Evolutionary conservation across 768 basidiomycete genomes (phyloP), one percentile per base, ranked within the genome.

Genomic region (Leucocoprinus leucothites): DNA sequence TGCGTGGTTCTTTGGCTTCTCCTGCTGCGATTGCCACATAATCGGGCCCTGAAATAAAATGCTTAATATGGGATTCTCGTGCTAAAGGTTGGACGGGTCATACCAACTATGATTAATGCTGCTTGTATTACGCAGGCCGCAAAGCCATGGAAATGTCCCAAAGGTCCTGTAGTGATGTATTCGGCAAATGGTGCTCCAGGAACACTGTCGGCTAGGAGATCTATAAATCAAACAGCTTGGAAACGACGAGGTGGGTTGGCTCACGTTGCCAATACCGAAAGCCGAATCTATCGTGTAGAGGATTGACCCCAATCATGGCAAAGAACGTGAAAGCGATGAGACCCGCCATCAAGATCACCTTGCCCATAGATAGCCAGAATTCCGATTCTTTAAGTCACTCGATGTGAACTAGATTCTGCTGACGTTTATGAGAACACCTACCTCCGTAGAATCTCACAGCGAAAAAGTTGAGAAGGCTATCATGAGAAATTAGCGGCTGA

Each of bases 1-100:
- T 77, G 24, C 89, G 81, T 0, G 91, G 91, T 57, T 80, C 77
- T 57, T 78, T 70, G 1, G 87, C 82, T 71, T 94, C 91, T 1
- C 85, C 87, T 19, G 88, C 89, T 2, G 87, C 76, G 68, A 81
- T 77, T n/a, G 78, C 65, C 2, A 81, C 75, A 55, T 79, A 79
- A 56, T 81, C 79, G 3, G 79, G 79, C 7, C 77, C 84, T 59
- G 80, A 11, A 6, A 19, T 11, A 18, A 48, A 13, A 5, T 5
- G 21, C 21, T 18, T 19, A n/a, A 24, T 21, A 19, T 5, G 31
- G 31, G 6, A 31, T 25, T 18, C 5, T 40, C 18, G 4, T 43
- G 21, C 16, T 26, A 9, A n/a, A 42, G 3, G 9, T 5, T 31
- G 31, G 31, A 31, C 11, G 6, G 11, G 31, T 31, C 18, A 26